phyloP scores from a whole-genome alignment of 2,329 filamentous ascomycete genomes.

The Dryadomyces quercus-mongolicae region DNA sequence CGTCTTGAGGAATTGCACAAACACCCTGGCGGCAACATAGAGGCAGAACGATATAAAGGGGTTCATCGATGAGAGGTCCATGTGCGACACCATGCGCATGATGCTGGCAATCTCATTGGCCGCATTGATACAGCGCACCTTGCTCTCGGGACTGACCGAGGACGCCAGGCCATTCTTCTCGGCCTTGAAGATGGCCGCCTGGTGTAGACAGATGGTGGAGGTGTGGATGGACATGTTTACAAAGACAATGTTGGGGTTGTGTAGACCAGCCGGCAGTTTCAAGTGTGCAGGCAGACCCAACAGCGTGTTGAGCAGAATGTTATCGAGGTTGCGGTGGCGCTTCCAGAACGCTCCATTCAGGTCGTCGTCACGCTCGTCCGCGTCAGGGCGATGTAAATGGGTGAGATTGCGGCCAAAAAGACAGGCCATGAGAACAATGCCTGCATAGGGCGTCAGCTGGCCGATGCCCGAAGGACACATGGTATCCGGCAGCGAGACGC shows the following conservation, averaged over 20 bases:
- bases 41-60: conserved; percentile 92
- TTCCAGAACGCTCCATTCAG: conserved; percentile 94
- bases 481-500: conserved; percentile 56
- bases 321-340: conserved; percentile 78
- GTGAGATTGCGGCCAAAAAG: conserved; percentile 84
- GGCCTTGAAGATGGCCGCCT: conserved; percentile 94
- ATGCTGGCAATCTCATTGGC: conserved; percentile 89
- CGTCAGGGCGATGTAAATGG: conserved; percentile 78
- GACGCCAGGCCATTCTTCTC: conserved; percentile 73
- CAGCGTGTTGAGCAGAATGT: conserved; percentile 77
- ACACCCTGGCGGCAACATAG: conserved; percentile 90
- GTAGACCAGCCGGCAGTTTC: conserved; percentile 64
- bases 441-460: conserved; percentile 65
- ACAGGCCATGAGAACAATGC: conserved; percentile 73
- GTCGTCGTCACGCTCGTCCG: conserved; percentile 72
- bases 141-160: conserved; percentile 77
- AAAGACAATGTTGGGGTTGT: conserved; percentile 78
- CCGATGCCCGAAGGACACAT: conserved; percentile 60
- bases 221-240: conserved; percentile 96
- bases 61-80: conserved; percentile 78
- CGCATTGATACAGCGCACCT: conserved; percentile 82
- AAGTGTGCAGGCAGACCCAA: conserved; percentile 71
- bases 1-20: conserved; percentile 92
- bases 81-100: conserved; percentile 88
- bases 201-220: conserved; percentile 92